Base-by-base conservation (phyloP, 208 protist genomes). In the Tetramitus jugosus region DNA sequence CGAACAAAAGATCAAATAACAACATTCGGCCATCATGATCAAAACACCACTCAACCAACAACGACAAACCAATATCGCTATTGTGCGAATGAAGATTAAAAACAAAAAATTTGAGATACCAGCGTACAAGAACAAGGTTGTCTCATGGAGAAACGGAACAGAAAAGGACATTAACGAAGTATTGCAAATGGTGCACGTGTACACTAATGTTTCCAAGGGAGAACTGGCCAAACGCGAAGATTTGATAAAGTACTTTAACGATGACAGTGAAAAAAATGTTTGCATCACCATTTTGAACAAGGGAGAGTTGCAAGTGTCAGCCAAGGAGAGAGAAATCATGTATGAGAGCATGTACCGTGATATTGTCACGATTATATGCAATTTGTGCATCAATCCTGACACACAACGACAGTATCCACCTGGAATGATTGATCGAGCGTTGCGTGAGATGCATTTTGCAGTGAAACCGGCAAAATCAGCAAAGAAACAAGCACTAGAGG, bases 161-260 rank as follows among this genome's bases (percentile, higher is more conserved):
- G 89, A 93, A 81, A 94, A 83, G 43, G 87, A 95, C 82, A 76
- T 96, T 37, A 88, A 93, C 81, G 91, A 95, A 79, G 93, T 96
- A 23, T 77, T 95, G 35, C 93, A 94, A 78, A 88, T 79, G 8
- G 80, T 88, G 62, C 79, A 65, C 4, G 86, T 96, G 43, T 96
- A 94, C 80, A 81, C 42, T 17, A 94, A 95, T 83, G 92, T 96
- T 31, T 84, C 84, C 29, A 92, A 94, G 72, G 92, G 91, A 39
- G 68, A 87, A 17, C 39, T 89, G 10, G 91, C 92, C n/a, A 94
- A 92, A 64, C 85, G 86, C 49, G 77, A 82, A 23, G 89, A 94
- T n/a, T 43, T 95, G 4, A 23, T 76, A 8, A 82, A 84, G n/a
- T 78, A 71, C 26, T 95, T 94, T 76, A 79, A 79, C 8, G 91